Evolutionary conservation across 768 basidiomycete species (phyloP).

Genomic region (Pleurotus cornucopiae): DNA sequence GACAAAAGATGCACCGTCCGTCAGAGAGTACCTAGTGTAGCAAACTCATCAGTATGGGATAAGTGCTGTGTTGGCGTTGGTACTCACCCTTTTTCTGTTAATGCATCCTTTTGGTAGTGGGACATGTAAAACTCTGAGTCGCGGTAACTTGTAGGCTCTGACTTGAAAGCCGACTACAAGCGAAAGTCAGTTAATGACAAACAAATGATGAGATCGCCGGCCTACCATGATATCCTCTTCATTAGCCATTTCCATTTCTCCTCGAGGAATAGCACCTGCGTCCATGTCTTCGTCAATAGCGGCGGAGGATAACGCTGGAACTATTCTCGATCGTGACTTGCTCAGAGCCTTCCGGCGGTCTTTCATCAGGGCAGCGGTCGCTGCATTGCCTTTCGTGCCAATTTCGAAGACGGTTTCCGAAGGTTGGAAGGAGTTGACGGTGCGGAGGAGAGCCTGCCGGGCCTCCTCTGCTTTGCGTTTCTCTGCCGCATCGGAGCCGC

Average conservation of each 20-base stretch:
- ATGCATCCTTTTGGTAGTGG: conserved; percentile 82
- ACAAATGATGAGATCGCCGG: background rate
- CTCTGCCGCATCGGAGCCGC: conserved; percentile 31
- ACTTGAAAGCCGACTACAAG: conserved; percentile 57
- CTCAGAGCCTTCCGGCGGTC: conserved; percentile 74
- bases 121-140: conserved; percentile 92
- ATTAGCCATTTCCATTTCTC: conserved; percentile 63
- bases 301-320: conserved; percentile 26
- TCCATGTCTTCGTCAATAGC: conserved; percentile 27
- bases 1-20: conserved; percentile 82
- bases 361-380: conserved; percentile 78
- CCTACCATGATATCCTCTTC: conserved; percentile 74
- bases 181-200: conserved; percentile 3
- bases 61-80: background rate
- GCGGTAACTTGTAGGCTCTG: conserved; percentile 50
- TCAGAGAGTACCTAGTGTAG: conserved; percentile 72
- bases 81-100: conserved; percentile 87
- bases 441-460: conserved; percentile 62
- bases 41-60: background rate
- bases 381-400: conserved; percentile 63
- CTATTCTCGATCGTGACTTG: conserved; percentile 50
- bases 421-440: conserved; percentile 81
- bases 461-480: conserved; percentile 44
- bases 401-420: conserved; percentile 90
- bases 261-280: conserved; percentile 29